A percentile compares a stretch with the other conserved stretches of the same genome.
phyloP scores from a whole-genome alignment of 2,329 filamentous ascomycete genomes.

The Leptographium wingfieldii region DNA sequence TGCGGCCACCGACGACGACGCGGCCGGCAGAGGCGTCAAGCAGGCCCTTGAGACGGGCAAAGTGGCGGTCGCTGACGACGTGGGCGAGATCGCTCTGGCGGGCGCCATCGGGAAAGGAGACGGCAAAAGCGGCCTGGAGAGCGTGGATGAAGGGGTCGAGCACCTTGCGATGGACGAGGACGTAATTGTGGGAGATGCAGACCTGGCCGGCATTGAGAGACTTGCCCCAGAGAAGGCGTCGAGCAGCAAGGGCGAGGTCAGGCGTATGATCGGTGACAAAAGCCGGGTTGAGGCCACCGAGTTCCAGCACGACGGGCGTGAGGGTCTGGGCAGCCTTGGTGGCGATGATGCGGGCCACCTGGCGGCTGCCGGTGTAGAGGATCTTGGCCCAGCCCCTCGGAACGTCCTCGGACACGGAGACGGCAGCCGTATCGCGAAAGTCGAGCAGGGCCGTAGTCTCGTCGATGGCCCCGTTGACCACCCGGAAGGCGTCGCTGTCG shows the following conservation, averaged over 20 bases:
- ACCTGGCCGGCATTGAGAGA: slow-evolving; percentile 77
- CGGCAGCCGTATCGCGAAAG: slow-evolving; percentile 27
- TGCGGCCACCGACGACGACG: slow-evolving; percentile 74
- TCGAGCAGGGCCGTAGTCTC: slow-evolving; percentile 75
- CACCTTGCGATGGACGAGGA: slow-evolving; percentile 65
- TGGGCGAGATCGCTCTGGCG: slow-evolving; percentile 69
- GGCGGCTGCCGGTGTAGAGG: slow-evolving; percentile 77
- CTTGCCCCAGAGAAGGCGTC: slow-evolving; percentile 83
- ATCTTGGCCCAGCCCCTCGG: slow-evolving; percentile 82
- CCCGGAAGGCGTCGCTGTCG: slow-evolving; percentile 62
- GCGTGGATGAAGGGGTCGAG: slow-evolving; percentile 60
- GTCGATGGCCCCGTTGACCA: slow-evolving; percentile 68
- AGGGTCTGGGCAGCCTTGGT: slow-evolving; percentile 81
- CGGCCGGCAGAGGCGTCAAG: slow-evolving; percentile 72
- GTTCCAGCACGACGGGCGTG: slow-evolving; percentile 78
- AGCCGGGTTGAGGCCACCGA: slow-evolving; percentile 84
- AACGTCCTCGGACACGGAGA: slow-evolving; percentile 4
- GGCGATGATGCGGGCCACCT: slow-evolving; percentile 74
- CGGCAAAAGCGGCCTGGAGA: slow-evolving; percentile 56
- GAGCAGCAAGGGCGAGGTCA: slow-evolving; percentile 67
- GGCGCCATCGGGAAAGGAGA: slow-evolving; percentile 74
- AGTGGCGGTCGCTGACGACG: slow-evolving; percentile 71
- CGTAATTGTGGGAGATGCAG: slow-evolving; percentile 88
- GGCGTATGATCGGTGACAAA: slow-evolving; percentile 71
- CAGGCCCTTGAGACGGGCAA: slow-evolving; percentile 77